Percentiles rank a stretch among this genome's conserved stretches.
phyloP scores from a whole-genome alignment of 176 grass and related monocot genomes.

The Carex parvula region DNA sequence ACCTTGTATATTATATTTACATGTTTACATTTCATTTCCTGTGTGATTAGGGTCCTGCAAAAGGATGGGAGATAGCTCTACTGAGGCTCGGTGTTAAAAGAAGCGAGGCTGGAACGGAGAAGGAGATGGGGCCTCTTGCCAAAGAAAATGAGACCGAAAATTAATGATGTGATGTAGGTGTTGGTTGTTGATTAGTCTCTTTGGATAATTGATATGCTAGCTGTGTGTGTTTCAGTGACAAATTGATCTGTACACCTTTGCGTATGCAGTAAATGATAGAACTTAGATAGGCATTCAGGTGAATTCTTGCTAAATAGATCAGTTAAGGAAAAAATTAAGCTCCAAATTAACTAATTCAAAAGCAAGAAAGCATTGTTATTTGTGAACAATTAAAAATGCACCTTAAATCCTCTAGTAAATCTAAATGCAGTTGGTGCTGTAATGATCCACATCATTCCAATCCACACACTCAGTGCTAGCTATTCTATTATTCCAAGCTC shows the following conservation, averaged over 20 bases:
- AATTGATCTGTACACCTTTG: not conserved
- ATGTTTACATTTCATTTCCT: not conserved
- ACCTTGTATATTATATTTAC: not conserved
- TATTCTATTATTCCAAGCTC: too few relatives aligned
- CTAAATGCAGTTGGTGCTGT: not conserved
- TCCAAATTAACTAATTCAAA: not conserved
- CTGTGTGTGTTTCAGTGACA: not conserved
- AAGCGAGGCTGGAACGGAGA: constrained; percentile 43
- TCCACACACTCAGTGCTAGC: too few relatives aligned
- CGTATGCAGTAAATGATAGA: not conserved
- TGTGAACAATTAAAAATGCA: not conserved
- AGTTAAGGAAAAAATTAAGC: too few relatives aligned
- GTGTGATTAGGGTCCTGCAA: constrained; percentile 47
- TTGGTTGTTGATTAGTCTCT: not conserved
- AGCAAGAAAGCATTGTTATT: not conserved
- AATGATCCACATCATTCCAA: too few relatives aligned
- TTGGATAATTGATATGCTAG: not conserved
- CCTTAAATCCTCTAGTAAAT: not conserved
- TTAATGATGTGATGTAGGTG: not conserved
- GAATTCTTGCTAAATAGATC: too few relatives aligned
- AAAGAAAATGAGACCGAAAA: constrained; percentile 55
- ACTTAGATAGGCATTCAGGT: too few relatives aligned
- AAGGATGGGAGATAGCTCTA: constrained; percentile 65
- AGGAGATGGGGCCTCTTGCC: constrained; percentile 60
- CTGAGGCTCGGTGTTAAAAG: constrained; percentile 41